Conservation (phyloP, 179 eudicot species). For the Spinacia oleracea region DNA sequence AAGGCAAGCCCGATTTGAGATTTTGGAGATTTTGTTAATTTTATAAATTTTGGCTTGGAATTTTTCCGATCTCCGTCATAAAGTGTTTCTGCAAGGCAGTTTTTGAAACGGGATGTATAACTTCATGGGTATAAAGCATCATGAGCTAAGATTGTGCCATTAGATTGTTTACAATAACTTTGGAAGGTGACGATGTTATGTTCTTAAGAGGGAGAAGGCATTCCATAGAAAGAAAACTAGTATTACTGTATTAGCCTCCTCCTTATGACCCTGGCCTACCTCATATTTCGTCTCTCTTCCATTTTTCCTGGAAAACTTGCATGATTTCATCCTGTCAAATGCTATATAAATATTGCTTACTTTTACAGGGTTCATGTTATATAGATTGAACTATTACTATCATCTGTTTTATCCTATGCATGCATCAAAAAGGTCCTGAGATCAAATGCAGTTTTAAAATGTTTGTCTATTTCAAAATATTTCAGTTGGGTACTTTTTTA, state of each 20-base stretch:
- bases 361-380: background rate
- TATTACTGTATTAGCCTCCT: background rate
- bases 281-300: background rate
- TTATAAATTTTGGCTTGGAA: background rate
- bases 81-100: background rate
- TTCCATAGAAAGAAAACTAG: background rate
- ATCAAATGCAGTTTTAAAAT: background rate
- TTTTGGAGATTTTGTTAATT: background rate
- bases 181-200: background rate
- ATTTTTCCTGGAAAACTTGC: background rate
- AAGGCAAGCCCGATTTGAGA: too few relatives aligned
- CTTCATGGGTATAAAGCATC: background rate
- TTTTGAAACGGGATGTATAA: background rate
- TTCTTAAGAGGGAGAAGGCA: background rate
- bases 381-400: background rate
- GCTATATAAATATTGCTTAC: background rate
- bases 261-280: too few relatives aligned
- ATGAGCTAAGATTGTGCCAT: too few relatives aligned
- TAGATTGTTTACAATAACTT: too few relatives aligned
- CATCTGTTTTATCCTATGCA: background rate
- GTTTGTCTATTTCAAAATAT: conserved; percentile 1
- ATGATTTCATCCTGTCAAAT: background rate
- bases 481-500: conserved; percentile 73
- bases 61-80: background rate
- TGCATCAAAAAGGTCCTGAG: background rate